Evolutionary conservation across 2,329 filamentous ascomycete genomes (phyloP), one percentile per base, ranked within the genome.

Genomic region (Penicillium sp.): DNA sequence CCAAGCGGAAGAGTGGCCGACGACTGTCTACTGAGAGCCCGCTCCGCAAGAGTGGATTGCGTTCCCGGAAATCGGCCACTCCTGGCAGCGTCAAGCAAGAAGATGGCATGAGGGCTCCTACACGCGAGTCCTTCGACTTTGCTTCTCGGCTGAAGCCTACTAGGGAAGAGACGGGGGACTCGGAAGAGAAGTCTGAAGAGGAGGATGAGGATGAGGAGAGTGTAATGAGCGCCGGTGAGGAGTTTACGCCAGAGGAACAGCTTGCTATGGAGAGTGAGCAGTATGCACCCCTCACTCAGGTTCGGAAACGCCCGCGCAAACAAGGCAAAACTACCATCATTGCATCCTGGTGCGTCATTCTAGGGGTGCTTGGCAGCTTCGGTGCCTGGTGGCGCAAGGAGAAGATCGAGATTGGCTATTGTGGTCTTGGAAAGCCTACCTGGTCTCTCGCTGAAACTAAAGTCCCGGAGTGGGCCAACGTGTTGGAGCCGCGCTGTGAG

Each of bases 321-420:
- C 68, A 78, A 49, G 71, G 75, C 28, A 69, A 75, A 13, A 68
- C 74, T 6, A 75, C 75, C 50, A 80, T 81, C 50, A 82, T 82
- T 0, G 85, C 89, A 13, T 76, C 92, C 2, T 82, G 83, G 67
- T 81, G 90, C 5, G 76, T 96, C 2, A 67, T 92, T 3, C 66
- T 87, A 18, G 84, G 86, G 0, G 72, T 93, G 8, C 69, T 93
- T 6, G 80, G 80, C 28, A 83, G 86, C 0, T 89, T 95, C 56
- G 86, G 79, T 27, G 81, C 81, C 7, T 93, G 91, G 81, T 98
- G 91, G 75, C 80, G 92, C 42, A 89, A 95, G 66, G 93, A 98
- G 71, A 97, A 97, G 77, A 76, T 95, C n/a, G 87, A 89, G 13
- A 89, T 97, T 18, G 93, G 95, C 29, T 98, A 95, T 66, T 98